Evolutionary conservation across 1,284 basidiomycete genomes (phyloP), one percentile per base, ranked within the genome.

Genomic region (Chondrostereum purpureum): DNA sequence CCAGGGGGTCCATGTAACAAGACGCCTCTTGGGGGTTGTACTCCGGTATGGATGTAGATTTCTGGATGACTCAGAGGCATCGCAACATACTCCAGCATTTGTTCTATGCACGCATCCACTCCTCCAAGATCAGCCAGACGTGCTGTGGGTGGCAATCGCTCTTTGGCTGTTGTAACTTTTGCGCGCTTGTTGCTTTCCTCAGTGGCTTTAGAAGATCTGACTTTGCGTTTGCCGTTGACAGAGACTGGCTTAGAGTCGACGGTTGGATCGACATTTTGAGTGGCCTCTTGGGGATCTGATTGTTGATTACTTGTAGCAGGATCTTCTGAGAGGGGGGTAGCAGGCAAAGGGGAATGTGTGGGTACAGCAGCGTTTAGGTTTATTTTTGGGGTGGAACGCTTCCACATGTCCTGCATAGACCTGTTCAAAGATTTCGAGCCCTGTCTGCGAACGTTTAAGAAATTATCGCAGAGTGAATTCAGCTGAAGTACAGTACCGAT

Each of bases 61-160:
- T 99, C 95, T 0, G 95, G 95, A 65, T 98, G 95, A 46, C 86
- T 84, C 3, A 99, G 67, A 0, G 95, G 95, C 78, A 98, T 86
- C 0, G 91, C 93, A 18, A 98, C 92, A 16, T 96, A 83, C 61
- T 98, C 95, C 21, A 98, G 76, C 67, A 98, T 81, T 65, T 93
- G 94, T 60, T 95, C 92, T 23, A 98, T 79, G 51, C 88, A 93
- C 10, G 71, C 58, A 43, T 88, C 82, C 5, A 97, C 78, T 3
- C 95, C 95, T 17, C 95, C 95, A 1, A 99, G 77, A 58, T 94
- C 87, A 2, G 87, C 77, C 11, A 98, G 70, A 2, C 89, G 76
- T 0, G 82, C 78, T 1, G 72, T 59, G 0, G 91, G 91, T 0
- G 87, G 81, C 2, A 72, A 54, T 53, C 87, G 69, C 34, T 83